Base-by-base conservation (phyloP, 2,329 filamentous ascomycete species). In the Cordyceps cicadae region DNA sequence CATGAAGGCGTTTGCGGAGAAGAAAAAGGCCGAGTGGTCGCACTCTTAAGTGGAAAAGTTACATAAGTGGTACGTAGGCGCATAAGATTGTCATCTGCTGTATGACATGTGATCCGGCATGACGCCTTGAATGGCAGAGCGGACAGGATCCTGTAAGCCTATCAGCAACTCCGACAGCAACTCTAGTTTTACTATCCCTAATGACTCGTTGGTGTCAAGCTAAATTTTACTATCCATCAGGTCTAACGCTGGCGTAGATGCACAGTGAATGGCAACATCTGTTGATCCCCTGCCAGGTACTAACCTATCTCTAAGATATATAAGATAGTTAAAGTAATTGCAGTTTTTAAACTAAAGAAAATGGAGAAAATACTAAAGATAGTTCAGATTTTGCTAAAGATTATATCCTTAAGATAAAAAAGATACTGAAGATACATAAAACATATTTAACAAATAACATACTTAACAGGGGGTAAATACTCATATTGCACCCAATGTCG, bases 1-100 rank as follows among this genome's bases (percentile, higher is more conserved):
- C 74, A 86, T 97, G 94, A 87, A 87, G 73, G 94, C 94, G 14
- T 99, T 99, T 81, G 89, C 90, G 2, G 89, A 92, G 76, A 97
- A 97, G 86, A 85, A 89, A 78, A 95, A 95, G 82, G 78, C 94
- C 0, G 86, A 94, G 73, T 99, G 94, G 93, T 86, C 82, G 63
- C 81, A 97, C 73, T 85, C 90, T 72, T 95, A 48, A 7, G 41
- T 32, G 39, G 82, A 66, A 57, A 8, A 24, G 39, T 50, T 49
- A 46, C n/a, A 61, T 43, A 57, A 51, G 48, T 17, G 61, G 32
- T 39, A 26, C 53, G 39, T 37, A 59, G 41, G 29, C 49, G 57
- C 41, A 46, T 24, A 21, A 37, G 7, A 48, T 24, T 48, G 49
- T 59, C 57, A 53, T 59, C 41, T 54, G 49, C 49, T 26, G 29